A percentile compares a stretch with the other conserved stretches of the same genome.
Evolutionary conservation across 2,329 filamentous ascomycete genomes (phyloP).

Genomic region (Capronia americana): DNA sequence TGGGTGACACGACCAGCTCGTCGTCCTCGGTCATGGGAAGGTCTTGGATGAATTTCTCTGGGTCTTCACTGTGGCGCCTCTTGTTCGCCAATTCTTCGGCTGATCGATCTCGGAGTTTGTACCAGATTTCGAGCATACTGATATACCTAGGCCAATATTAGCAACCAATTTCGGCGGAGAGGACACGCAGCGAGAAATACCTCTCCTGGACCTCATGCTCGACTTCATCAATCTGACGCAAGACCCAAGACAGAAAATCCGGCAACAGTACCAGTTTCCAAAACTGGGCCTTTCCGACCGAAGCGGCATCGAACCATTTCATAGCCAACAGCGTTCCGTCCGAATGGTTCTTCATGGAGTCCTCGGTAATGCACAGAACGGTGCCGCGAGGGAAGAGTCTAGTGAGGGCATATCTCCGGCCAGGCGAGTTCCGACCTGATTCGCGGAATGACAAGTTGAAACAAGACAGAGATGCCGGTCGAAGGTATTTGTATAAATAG

Average conservation of each 20-base stretch:
- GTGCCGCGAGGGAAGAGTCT: conserved; percentile 33
- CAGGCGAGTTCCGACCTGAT: not conserved
- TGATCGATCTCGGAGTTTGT: conserved; percentile 12
- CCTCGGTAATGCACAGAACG: conserved; percentile 32
- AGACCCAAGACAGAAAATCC: conserved; percentile 26
- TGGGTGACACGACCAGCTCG: conserved; percentile 15
- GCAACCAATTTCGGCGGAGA: not conserved
- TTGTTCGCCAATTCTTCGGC: not conserved
- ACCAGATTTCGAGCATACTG: conserved; percentile 17
- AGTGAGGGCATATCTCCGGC: not conserved
- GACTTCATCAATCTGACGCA: not conserved
- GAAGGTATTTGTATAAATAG: conserved; percentile 9
- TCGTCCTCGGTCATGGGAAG: conserved; percentile 9
- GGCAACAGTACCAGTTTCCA: conserved; percentile 30
- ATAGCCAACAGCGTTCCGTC: conserved; percentile 20
- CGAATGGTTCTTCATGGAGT: conserved; percentile 16
- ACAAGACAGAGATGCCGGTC: conserved; percentile 1
- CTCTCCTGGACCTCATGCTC: not conserved
- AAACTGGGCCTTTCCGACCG: conserved; percentile 6
- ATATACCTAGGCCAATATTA: conserved; percentile 10
- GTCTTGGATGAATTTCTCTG: conserved; percentile 11
- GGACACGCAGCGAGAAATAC: not conserved
- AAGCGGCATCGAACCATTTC: conserved; percentile 28
- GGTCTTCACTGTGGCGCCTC: not conserved
- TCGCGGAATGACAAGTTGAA: conserved; percentile 23